These are phyloP conservation scores for Claviceps maximensis DNA, from an alignment of 2,329 filamentous ascomycete species.

Conservation along the genomic window DNA sequence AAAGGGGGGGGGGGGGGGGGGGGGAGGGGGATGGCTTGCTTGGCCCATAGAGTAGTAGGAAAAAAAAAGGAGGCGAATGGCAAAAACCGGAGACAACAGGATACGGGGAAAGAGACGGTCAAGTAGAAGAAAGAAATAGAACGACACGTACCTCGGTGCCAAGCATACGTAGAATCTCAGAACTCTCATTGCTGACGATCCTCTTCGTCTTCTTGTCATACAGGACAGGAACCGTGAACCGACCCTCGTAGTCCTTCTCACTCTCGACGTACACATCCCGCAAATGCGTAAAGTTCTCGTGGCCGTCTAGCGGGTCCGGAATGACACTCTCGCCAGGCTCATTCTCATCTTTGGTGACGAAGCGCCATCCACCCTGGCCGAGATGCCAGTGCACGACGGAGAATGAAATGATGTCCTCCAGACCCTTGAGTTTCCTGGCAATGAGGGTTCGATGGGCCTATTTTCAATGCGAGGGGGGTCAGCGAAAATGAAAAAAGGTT, in stretches of 20 bases:
- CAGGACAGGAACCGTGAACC: constrained; percentile 79
- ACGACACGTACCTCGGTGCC: constrained; percentile 47
- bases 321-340: constrained; percentile 49
- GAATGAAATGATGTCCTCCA: constrained; percentile 68
- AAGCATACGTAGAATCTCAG: constrained; percentile 87
- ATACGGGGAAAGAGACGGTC: too few species aligned
- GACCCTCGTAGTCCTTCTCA: constrained; percentile 57
- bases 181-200: constrained; percentile 86
- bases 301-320: constrained; percentile 55
- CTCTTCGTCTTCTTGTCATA: constrained; percentile 63
- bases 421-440: constrained; percentile 76
- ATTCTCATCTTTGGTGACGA: constrained; percentile 49
- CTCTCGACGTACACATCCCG: constrained; percentile 68
- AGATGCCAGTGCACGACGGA: constrained; percentile 93
- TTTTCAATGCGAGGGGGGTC: background rate
- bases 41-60: too few species aligned
- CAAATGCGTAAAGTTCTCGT: constrained; percentile 55
- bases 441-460: constrained; percentile 75
- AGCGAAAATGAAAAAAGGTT: background rate
- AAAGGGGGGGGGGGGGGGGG: background rate
- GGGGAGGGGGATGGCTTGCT: too few species aligned
- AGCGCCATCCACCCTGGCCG: constrained; percentile 63
- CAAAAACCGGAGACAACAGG: too few species aligned
- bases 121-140: too few species aligned
- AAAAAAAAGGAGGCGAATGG: background rate